A percentile compares a stretch with the other conserved stretches of the same genome.
Conservation (phyloP, 2,329 filamentous ascomycete genomes). For the Pseudogymnoascus sp. region DNA sequence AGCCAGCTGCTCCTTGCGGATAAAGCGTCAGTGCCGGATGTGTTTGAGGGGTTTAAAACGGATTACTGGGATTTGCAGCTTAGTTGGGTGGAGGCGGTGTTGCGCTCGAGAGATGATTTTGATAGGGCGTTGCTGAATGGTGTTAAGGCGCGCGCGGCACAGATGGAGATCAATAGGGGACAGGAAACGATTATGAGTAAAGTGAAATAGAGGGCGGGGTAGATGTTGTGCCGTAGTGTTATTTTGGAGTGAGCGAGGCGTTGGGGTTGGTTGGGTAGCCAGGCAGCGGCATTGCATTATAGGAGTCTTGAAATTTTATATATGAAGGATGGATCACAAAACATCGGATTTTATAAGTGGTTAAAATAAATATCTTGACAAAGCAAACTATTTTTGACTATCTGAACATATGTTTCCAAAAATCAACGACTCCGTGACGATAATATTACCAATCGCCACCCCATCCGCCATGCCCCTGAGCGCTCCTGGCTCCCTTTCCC, state of each 20-base stretch:
- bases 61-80: slow-evolving; percentile 92
- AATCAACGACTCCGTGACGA: background rate
- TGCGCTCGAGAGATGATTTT: slow-evolving; percentile 84
- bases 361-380: background rate
- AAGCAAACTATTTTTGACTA: background rate
- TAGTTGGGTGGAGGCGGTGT: slow-evolving; percentile 87
- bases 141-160: slow-evolving; percentile 81
- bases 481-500: background rate
- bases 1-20: slow-evolving; percentile 71
- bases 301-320: background rate
- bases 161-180: slow-evolving; percentile 71
- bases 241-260: background rate
- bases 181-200: slow-evolving; percentile 91
- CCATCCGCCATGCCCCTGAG: background rate
- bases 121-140: slow-evolving; percentile 81
- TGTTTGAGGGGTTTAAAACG: slow-evolving; percentile 75
- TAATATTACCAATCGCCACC: background rate
- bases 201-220: slow-evolving; percentile 50
- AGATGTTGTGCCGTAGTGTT: background rate
- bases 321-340: background rate
- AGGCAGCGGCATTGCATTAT: background rate
- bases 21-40: slow-evolving; percentile 60
- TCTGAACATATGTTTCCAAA: background rate
- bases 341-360: background rate
- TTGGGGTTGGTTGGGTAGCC: background rate